These are phyloP conservation scores for Candida hispaniensis DNA, from an alignment of 805 yeast species.

Conservation along the genomic window DNA sequence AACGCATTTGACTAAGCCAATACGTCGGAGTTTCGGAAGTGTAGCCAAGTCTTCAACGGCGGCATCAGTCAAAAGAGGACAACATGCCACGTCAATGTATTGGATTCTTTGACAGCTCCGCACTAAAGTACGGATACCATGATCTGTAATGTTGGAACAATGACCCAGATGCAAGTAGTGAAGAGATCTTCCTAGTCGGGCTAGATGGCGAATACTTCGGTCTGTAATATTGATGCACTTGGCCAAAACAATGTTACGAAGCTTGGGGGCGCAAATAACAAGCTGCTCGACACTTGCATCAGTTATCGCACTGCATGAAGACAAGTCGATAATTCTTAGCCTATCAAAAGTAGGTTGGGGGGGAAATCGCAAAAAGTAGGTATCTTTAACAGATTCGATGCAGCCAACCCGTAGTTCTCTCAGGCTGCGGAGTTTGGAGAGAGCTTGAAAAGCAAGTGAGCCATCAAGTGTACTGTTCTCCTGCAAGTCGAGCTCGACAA, in stretches of 20 bases:
- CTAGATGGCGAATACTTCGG: slow-evolving; percentile 57
- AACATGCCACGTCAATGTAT: slow-evolving; percentile 91
- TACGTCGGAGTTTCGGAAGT: slow-evolving; percentile 72
- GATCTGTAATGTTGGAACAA: slow-evolving; percentile 81
- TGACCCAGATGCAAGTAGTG: slow-evolving; percentile 92
- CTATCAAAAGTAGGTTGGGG: slow-evolving; percentile 42
- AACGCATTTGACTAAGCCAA: slow-evolving; percentile 86
- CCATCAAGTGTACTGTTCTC: slow-evolving; percentile 68
- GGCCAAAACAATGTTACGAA: slow-evolving; percentile 79
- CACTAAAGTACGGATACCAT: slow-evolving; percentile 66
- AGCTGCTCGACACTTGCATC: slow-evolving; percentile 68
- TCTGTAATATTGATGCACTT: slow-evolving; percentile 85
- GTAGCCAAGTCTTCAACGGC: slow-evolving; percentile 67
- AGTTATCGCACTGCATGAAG: slow-evolving; percentile 70
- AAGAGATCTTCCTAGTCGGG: slow-evolving; percentile 63
- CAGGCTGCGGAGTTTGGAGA: slow-evolving; percentile 54
- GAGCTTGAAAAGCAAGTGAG: slow-evolving; percentile 44
- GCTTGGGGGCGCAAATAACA: slow-evolving; percentile 66
- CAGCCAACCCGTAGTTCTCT: slow-evolving; percentile 78
- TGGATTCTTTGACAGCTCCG: slow-evolving; percentile 74
- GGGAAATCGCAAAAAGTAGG: slow-evolving; percentile 46
- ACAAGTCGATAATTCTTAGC: slow-evolving; percentile 71
- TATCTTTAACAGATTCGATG: slow-evolving; percentile 58
- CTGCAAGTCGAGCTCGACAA: slow-evolving; percentile 85
- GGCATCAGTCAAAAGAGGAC: slow-evolving; percentile 76